Base-by-base conservation (phyloP, 225 moss, liverwort and hornwort species). In the Rhytidiadelphus loreus region DNA sequence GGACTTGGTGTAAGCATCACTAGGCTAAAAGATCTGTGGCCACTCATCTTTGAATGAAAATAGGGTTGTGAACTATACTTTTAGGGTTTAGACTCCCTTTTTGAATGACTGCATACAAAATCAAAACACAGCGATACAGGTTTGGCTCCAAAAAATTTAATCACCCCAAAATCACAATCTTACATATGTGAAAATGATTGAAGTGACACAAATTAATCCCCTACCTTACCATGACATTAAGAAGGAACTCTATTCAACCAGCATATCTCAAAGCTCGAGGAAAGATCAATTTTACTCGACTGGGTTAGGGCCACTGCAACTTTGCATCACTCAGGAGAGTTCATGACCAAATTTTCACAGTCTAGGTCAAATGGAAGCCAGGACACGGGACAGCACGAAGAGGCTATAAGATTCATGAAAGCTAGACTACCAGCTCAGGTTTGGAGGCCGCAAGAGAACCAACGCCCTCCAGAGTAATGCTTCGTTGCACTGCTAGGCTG, bases 371-470 rank as follows among this genome's bases (percentile, higher is more conserved):
- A 84, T 48, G 71, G 16, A 80, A 88, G 48, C 18, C 88, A 88
- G 85, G 68, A 64, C 57, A 84, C 55, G 48, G 50, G 32, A 60
- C 53, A 59, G 33, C 50, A 52, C 23, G 43, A 82, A 52, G 65
- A 33, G 11, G 82, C 37, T 8, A 44, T 12, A 30, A 64, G 24
- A 65, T 18, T 50, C 50, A 35, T 25, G 37, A 85, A 69, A 64
- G 78, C 19, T 14, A 16, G 35, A 55, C 37, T 86, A 92, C 92
- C 90, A 92, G 86, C 74, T 92, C 92, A 88, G 90, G 64, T 58
- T 16, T 44, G n/a, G 88, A 88, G 79, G 92, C 83, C 78, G 80
- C 80, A 39, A 90, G 80, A 22, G 73, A 83, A 17, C 9, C 83
- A 74, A 78, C 37, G 48, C 82, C 57, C 50, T 63, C 43, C 37